A percentile compares a stretch with the other conserved stretches of the same genome.
phyloP scores from a whole-genome alignment of 2,329 filamentous ascomycete species.

The Diplodia scrobiculata region DNA sequence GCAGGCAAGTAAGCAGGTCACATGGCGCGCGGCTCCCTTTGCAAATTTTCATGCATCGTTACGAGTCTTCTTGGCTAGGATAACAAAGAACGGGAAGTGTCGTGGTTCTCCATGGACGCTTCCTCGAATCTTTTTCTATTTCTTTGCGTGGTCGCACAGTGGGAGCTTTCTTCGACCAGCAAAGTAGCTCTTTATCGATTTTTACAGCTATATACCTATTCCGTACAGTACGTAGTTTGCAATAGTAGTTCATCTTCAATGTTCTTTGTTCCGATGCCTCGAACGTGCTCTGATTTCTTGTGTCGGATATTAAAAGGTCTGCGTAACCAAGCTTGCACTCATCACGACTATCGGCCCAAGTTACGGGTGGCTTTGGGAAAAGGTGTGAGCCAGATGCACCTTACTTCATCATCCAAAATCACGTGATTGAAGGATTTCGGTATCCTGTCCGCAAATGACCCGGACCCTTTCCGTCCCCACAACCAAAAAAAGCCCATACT shows the following conservation, averaged over 20 bases:
- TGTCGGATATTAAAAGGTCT: background rate
- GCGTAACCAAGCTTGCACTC: background rate
- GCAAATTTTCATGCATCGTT: constrained; percentile 15
- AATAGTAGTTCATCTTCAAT: constrained; percentile 16
- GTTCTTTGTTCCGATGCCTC: background rate
- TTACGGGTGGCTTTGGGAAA: no score
- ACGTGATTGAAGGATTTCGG: background rate
- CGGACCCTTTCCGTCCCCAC: constrained; percentile 2
- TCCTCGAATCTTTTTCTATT: background rate
- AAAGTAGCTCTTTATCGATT: constrained; percentile 3
- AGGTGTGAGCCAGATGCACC: no score
- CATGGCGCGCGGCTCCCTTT: background rate
- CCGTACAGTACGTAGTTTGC: constrained; percentile 27
- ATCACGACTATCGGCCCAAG: no score
- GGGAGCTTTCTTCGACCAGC: background rate
- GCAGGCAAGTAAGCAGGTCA: background rate
- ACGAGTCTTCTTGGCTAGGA: constrained; percentile 27
- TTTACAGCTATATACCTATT: constrained; percentile 28
- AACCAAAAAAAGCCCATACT: background rate
- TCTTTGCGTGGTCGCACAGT: background rate
- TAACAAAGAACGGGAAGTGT: background rate
- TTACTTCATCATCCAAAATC: background rate
- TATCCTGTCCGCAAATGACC: background rate
- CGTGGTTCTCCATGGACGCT: background rate
- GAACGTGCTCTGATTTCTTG: background rate